A percentile compares a stretch with the other conserved stretches of the same genome.
phyloP scores from a whole-genome alignment of 1,139 yeast genomes.

The Scheffersomyces segobiensis region DNA sequence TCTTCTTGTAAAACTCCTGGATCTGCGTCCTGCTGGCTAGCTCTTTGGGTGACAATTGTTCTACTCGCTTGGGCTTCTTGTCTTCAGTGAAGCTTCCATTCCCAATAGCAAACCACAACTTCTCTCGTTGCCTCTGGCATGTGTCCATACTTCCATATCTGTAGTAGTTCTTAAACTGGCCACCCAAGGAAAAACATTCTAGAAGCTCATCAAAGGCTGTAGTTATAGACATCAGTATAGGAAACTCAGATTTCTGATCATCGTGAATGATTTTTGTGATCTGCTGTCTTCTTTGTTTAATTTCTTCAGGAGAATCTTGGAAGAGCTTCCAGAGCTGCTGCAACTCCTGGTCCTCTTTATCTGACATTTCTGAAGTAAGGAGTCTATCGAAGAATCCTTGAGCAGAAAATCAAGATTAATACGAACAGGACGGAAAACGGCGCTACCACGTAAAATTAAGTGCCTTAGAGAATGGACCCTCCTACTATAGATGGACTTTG shows the following conservation, averaged over 20 bases:
- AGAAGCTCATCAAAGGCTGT: constrained; percentile 87
- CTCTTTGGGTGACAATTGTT: constrained; percentile 46
- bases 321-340: constrained; percentile 36
- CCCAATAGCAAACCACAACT: constrained; percentile 77
- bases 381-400: no score
- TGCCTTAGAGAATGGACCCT: no score
- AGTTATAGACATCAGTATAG: constrained; percentile 41
- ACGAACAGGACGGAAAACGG: no score
- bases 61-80: constrained; percentile 20
- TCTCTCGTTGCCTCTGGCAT: constrained; percentile 69
- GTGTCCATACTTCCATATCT: constrained; percentile 75
- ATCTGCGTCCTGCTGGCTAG: constrained; percentile 54
- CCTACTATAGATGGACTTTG: no score
- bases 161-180: constrained; percentile 80
- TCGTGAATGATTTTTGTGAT: constrained; percentile 28
- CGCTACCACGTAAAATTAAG: no score
- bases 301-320: constrained; percentile 36
- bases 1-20: constrained; percentile 68
- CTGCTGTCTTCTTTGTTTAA: constrained; percentile 31
- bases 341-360: constrained; percentile 29
- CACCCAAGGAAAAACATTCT: constrained; percentile 86
- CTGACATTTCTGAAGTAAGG: background rate
- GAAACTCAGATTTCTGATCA: constrained; percentile 33
- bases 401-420: no score
- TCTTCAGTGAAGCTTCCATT: constrained; percentile 40